Base-by-base conservation (phyloP, 1,284 basidiomycete genomes). In the Coniferiporia sulphurascens region DNA sequence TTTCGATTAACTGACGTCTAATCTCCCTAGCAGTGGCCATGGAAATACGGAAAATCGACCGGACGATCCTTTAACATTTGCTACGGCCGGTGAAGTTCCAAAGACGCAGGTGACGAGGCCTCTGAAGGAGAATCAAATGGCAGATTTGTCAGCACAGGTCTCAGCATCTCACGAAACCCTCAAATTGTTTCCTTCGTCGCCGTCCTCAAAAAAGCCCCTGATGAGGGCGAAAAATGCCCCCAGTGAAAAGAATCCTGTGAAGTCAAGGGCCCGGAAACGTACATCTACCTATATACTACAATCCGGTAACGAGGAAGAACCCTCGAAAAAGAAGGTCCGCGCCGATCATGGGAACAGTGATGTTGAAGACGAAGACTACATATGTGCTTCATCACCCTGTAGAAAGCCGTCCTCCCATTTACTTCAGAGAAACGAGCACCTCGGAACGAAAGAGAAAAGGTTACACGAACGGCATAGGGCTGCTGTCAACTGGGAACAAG, bases 341-440 rank as follows among this genome's bases (percentile, higher is more conserved):
- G 22, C 43, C 9, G 52, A 49, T 15, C 15, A 41, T 35, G 46
- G 49, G 48, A 55, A 15, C 41, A 50, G 6, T 48, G 35, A 38
- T 17, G 27, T 41, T 17, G 38, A 17, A 36, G 15, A 46, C 38
- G 43, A 19, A 22, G 51, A 34, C 15, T n/a, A 21, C 9, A 12
- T 22, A 19, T 3, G 44, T 46, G 17, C 44, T 46, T n/a, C 17
- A 9, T n/a, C n/a, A 46, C 17, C 17, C 9, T n/a, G 1, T n/a
- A n/a, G 17, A 8, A 21, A 19, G 3, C 22, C 12, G 4, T 21
- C 53, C 50, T 19, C 19, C 32, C 36, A 15, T 2, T 35, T 52
- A 27, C 44, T 21, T 13, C 67, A 61, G 50, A 64, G 53, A 59
- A 62, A 59, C 45, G 52, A 58, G 15, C 68, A 64, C 27, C 62